phyloP scores from a whole-genome alignment of 176 grass and related monocot species.

The Rhynchospora tenuis region DNA sequence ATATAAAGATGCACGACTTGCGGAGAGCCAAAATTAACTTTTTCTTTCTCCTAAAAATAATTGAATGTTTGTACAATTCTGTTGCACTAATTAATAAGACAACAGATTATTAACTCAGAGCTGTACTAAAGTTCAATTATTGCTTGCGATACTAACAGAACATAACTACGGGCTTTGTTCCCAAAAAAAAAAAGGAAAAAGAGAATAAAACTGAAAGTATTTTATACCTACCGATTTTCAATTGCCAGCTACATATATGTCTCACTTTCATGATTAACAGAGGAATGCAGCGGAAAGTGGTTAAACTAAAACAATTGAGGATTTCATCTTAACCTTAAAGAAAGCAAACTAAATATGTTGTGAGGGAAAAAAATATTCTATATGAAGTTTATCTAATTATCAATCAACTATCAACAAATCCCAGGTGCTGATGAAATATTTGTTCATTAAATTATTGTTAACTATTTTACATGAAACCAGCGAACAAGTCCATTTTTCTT shows the following conservation, averaged over 20 bases:
- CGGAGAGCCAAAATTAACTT: not conserved
- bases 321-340: not conserved
- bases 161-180: too few species aligned
- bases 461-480: not conserved
- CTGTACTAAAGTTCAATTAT: too few species aligned
- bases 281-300: not conserved
- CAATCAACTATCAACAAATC: not conserved
- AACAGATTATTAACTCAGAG: not conserved
- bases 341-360: not conserved
- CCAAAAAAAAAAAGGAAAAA: too few species aligned
- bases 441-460: not conserved
- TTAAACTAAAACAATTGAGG: not conserved
- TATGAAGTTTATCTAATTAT: not conserved
- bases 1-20: not conserved
- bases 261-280: not conserved
- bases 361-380: not conserved
- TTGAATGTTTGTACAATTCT: not conserved
- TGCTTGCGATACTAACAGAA: too few species aligned
- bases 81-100: not conserved
- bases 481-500: not conserved
- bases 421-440: not conserved
- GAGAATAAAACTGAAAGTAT: not conserved
- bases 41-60: not conserved
- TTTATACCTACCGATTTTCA: not conserved
- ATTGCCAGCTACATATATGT: not conserved